Evolutionary conservation across 2,329 filamentous ascomycete genomes (phyloP).

Genomic region (Mariannaea sp.): DNA sequence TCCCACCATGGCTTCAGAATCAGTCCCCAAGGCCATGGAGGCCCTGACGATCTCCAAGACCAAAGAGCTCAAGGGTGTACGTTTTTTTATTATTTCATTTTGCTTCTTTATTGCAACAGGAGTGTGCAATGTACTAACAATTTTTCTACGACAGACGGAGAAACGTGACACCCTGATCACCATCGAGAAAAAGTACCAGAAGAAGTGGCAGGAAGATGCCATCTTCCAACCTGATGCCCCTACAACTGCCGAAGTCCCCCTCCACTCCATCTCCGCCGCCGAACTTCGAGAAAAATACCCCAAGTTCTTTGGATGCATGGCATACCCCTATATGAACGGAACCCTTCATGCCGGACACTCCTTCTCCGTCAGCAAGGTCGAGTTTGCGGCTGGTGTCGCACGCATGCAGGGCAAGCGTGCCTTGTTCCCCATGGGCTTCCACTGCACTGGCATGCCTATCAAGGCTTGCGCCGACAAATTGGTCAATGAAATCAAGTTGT

Average conservation of each 20-base stretch:
- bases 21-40: constrained; percentile 55
- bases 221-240: constrained; percentile 90
- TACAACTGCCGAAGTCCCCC: constrained; percentile 74
- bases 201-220: constrained; percentile 55
- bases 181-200: constrained; percentile 91
- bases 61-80: constrained; percentile 63
- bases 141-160: constrained; percentile 64
- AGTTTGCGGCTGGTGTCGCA: constrained; percentile 85
- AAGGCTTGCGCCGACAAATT: constrained; percentile 97
- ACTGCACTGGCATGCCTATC: constrained; percentile 94
- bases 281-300: constrained; percentile 81
- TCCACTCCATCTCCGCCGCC: constrained; percentile 71
- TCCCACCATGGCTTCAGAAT: constrained; percentile 49
- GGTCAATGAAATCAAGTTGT: constrained; percentile 83
- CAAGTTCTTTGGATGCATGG: constrained; percentile 79
- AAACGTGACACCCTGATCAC: constrained; percentile 83
- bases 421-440: constrained; percentile 91
- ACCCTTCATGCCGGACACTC: constrained; percentile 88
- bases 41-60: constrained; percentile 60
- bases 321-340: constrained; percentile 77
- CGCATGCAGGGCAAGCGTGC: constrained; percentile 88
- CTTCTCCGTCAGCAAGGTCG: constrained; percentile 90
- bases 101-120: background rate
- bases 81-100: no score
- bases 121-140: constrained; percentile 7